Conservation (phyloP, 345 rosid species). For the Pelargonium nanum region DNA sequence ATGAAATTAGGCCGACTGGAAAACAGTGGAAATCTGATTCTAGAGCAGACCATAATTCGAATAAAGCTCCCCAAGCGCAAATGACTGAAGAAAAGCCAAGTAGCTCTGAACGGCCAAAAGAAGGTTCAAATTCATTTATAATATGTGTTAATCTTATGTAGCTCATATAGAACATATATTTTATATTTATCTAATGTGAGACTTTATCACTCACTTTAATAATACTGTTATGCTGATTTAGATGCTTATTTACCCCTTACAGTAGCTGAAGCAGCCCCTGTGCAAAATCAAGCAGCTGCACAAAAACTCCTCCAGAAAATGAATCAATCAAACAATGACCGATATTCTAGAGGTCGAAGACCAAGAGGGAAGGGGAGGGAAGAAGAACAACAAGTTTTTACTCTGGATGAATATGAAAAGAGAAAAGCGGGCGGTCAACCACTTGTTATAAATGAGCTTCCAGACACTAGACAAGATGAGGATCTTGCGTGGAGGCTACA, state of each 20-base stretch:
- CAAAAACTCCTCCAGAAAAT: slow-evolving; percentile 81
- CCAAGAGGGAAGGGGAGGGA: slow-evolving; percentile 44
- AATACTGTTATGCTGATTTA: too few relatives aligned
- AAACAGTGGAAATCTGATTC: slow-evolving; percentile 14
- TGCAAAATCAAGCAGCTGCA: slow-evolving; percentile 91
- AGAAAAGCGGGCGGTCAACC: slow-evolving; percentile 31
- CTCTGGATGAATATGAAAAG: slow-evolving; percentile 73
- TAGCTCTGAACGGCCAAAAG: slow-evolving; percentile 56
- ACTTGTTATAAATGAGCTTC: slow-evolving; percentile 19
- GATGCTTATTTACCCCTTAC: slow-evolving; percentile 11
- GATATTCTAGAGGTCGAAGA: slow-evolving; percentile 34
- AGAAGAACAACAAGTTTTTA: slow-evolving; percentile 46
- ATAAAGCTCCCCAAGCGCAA: slow-evolving; percentile 16
- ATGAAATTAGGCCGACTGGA: slow-evolving; percentile 17
- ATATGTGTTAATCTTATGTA: background rate
- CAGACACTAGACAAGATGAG: slow-evolving; percentile 50
- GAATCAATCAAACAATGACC: slow-evolving; percentile 33
- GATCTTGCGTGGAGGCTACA: slow-evolving; percentile 84
- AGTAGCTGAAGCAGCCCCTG: slow-evolving; percentile 61
- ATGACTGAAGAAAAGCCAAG: slow-evolving; percentile 46
- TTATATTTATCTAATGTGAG: too few relatives aligned
- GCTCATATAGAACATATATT: background rate
- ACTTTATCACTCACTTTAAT: too few relatives aligned
- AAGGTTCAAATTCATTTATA: slow-evolving; percentile 36
- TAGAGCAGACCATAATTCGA: slow-evolving; percentile 21